A percentile compares a stretch with the other conserved stretches of the same genome.
These are phyloP conservation scores for Arachis stenosperma DNA, from an alignment of 306 rosid species.

Conservation along the genomic window DNA sequence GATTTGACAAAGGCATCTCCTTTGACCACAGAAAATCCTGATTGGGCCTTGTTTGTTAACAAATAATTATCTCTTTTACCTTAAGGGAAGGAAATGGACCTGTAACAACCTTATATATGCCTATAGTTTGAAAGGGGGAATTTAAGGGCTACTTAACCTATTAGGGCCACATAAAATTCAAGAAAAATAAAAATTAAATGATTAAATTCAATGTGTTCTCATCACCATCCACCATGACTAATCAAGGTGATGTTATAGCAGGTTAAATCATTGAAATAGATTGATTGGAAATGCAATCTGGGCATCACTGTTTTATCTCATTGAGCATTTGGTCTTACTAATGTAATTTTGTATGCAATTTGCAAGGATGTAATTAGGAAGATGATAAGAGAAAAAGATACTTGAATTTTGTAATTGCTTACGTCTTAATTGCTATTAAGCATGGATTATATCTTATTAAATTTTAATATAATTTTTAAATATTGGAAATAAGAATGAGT, in stretches of 20 bases:
- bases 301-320: conserved; percentile 44
- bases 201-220: conserved; percentile 37
- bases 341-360: conserved; percentile 46
- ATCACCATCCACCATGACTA: conserved; percentile 39
- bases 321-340: conserved; percentile 40
- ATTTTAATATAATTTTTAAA: too few relatives aligned
- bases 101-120: conserved; percentile 28
- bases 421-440: too few relatives aligned
- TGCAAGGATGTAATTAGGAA: conserved; percentile 37
- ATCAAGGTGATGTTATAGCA: conserved; percentile 44
- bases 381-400: conserved; percentile 23
- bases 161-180: conserved; percentile 45
- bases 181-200: conserved; percentile 23
- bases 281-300: conserved; percentile 48
- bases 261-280: conserved; percentile 52
- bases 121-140: conserved; percentile 35
- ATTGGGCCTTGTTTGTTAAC: conserved; percentile 7
- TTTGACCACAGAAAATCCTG: conserved; percentile 46
- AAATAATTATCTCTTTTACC: conserved; percentile 31
- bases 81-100: conserved; percentile 28
- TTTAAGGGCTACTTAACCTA: conserved; percentile 10
- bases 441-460: too few relatives aligned
- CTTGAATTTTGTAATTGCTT: too few relatives aligned
- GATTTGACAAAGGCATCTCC: conserved; percentile 49
- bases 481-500: too few relatives aligned